Percentiles rank a stretch among this genome's conserved stretches.
Evolutionary conservation across 2,329 filamentous ascomycete genomes (phyloP).

Genomic region (Gnomoniopsis smithogilvyi): DNA sequence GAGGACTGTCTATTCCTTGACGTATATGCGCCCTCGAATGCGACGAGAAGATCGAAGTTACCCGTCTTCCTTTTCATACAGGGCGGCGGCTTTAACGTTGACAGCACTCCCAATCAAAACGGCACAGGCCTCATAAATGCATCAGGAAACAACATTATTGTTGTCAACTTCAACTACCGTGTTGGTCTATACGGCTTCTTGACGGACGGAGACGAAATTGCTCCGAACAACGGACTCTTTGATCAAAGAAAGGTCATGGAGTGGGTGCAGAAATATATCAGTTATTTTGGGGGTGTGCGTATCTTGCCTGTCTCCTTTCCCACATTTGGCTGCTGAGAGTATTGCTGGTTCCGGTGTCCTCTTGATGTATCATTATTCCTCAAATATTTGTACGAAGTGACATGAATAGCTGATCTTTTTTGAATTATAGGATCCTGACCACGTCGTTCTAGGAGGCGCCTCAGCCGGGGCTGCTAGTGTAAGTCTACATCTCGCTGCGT

Average conservation of each 20-base stretch:
- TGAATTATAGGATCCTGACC: slow-evolving; percentile 45
- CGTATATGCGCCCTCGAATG: slow-evolving; percentile 56
- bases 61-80: slow-evolving; percentile 37
- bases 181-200: slow-evolving; percentile 74
- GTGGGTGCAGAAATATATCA: slow-evolving; percentile 67
- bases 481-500: slow-evolving; percentile 59
- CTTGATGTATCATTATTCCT: background rate
- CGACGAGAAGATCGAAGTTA: slow-evolving; percentile 31
- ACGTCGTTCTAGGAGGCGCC: slow-evolving; percentile 66
- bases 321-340: too few relatives aligned
- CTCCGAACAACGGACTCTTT: slow-evolving; percentile 65
- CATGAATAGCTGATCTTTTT: background rate
- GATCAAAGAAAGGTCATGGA: slow-evolving; percentile 68
- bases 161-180: slow-evolving; percentile 74
- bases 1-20: slow-evolving; percentile 72
- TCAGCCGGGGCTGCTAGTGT: slow-evolving; percentile 67
- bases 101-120: slow-evolving; percentile 46
- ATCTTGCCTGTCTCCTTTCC: background rate
- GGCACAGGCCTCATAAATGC: slow-evolving; percentile 56
- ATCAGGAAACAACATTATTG: slow-evolving; percentile 56
- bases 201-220: slow-evolving; percentile 52
- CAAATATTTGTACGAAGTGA: background rate
- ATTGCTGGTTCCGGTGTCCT: too few relatives aligned
- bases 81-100: slow-evolving; percentile 52
- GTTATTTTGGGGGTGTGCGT: slow-evolving; percentile 57